phyloP scores from a whole-genome alignment of 2,329 filamentous ascomycete genomes.

The Cordyceps militaris region DNA sequence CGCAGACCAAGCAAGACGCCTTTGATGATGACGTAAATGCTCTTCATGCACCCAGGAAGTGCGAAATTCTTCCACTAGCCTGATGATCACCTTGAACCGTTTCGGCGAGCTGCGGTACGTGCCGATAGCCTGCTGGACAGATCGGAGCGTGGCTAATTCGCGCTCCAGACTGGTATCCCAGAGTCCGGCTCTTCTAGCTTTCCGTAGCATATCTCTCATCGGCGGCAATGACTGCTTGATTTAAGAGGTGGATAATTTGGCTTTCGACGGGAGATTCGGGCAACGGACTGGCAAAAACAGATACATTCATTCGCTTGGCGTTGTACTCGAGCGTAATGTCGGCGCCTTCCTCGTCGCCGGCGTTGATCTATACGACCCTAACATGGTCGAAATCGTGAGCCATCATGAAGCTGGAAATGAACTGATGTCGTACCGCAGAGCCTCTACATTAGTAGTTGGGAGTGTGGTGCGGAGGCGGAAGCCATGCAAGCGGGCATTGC shows the following conservation, averaged over 20 bases:
- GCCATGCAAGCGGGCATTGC: too few relatives aligned
- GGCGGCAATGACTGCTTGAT: background rate
- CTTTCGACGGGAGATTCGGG: background rate
- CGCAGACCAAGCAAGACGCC: too few relatives aligned
- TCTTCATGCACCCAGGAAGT: conserved; percentile 6
- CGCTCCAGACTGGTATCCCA: conserved; percentile 4
- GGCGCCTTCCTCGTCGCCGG: conserved; percentile 5
- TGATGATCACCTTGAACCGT: conserved; percentile 14
- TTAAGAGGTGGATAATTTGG: background rate
- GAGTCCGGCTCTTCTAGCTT: conserved; percentile 7
- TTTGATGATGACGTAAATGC: too few relatives aligned
- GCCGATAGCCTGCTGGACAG: background rate
- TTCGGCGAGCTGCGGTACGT: background rate
- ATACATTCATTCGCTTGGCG: background rate
- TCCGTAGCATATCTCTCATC: conserved; percentile 9
- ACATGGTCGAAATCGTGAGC: background rate
- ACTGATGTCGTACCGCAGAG: too few relatives aligned
- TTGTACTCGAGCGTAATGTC: conserved; percentile 6
- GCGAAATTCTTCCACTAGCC: conserved; percentile 13
- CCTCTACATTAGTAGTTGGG: too few relatives aligned
- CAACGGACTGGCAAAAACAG: background rate
- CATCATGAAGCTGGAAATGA: too few relatives aligned
- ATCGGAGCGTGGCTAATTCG: background rate
- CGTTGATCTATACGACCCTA: conserved; percentile 1
- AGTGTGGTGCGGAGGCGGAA: too few relatives aligned